phyloP scores from a whole-genome alignment of 208 protist genomes.

The Leishmania braziliensis region DNA sequence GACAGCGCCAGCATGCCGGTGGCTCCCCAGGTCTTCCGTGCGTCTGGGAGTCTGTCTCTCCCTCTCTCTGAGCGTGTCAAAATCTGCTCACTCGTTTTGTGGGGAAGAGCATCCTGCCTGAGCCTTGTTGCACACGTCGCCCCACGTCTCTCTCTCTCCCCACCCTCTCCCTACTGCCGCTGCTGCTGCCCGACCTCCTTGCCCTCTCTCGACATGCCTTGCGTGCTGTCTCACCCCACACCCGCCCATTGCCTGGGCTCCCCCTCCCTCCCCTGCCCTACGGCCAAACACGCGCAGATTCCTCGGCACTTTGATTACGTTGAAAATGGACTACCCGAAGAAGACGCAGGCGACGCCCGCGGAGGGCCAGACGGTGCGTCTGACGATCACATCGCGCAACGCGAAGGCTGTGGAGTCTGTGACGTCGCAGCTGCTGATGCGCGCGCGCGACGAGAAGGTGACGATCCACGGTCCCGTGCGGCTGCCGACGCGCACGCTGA shows the following conservation, averaged over 20 bases:
- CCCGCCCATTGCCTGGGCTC: not conserved
- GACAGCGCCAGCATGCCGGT: not conserved
- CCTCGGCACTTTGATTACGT: conserved; percentile 75
- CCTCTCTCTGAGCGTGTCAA: not conserved
- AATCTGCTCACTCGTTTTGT: not conserved
- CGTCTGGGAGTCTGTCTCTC: not conserved
- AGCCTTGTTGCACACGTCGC: not conserved
- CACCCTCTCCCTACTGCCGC: not conserved
- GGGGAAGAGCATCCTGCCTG: too few species aligned
- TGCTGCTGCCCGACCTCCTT: not conserved
- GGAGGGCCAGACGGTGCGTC: conserved; percentile 94
- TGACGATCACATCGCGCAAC: conserved; percentile 97
- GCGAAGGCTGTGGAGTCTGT: conserved; percentile 98
- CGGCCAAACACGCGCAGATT: conserved; percentile 10
- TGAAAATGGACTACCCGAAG: conserved; percentile 80
- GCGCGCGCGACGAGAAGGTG: conserved; percentile 96
- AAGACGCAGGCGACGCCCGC: conserved; percentile 60
- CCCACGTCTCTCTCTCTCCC: not conserved
- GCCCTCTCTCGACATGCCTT: not conserved
- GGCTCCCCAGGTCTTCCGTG: not conserved
- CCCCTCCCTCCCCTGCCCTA: not conserved
- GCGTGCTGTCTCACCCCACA: not conserved
- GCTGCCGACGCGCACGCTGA: conserved; percentile 98
- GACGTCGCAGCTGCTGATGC: conserved; percentile 93
- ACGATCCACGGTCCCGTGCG: conserved; percentile 97